Conservation (phyloP, 495 filamentous ascomycete species). For the Cercophora samala region DNA sequence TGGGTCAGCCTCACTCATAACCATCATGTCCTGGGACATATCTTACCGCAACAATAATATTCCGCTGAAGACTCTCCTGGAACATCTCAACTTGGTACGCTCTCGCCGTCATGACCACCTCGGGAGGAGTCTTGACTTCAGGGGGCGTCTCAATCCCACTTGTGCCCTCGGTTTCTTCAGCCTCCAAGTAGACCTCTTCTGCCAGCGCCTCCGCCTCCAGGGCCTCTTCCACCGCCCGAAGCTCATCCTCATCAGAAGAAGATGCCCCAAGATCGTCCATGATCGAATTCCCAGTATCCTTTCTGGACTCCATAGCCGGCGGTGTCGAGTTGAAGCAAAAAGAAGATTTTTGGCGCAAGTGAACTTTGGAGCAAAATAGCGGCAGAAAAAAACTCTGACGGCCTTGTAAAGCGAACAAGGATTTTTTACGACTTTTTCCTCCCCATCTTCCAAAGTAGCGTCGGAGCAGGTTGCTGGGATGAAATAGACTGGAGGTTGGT, state of each 20-base stretch:
- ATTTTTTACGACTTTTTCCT: not conserved
- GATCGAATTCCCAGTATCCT: not conserved
- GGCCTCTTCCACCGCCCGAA: not conserved
- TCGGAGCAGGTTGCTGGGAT: not conserved
- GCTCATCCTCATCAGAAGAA: not conserved
- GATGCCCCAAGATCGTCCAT: not conserved
- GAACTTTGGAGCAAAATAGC: not conserved
- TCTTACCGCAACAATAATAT: constrained; percentile 79
- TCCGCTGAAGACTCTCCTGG: constrained; percentile 69
- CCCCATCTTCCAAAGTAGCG: not conserved
- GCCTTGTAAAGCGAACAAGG: not conserved
- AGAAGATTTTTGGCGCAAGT: not conserved
- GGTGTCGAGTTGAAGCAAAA: not conserved
- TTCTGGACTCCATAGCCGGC: not conserved
- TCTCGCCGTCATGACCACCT: constrained; percentile 48
- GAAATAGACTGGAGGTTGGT: not conserved
- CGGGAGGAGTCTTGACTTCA: constrained; percentile 12
- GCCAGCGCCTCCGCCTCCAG: not conserved
- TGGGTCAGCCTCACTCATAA: not conserved
- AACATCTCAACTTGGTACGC: constrained; percentile 92
- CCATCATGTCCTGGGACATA: not conserved
- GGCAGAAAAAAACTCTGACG: not conserved
- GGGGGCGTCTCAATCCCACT: constrained; percentile 9
- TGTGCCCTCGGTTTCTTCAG: constrained; percentile 15
- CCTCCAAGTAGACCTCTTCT: not conserved